Evolutionary conservation across 1,284 basidiomycete species (phyloP).

Genomic region (Malassezia restricta): DNA sequence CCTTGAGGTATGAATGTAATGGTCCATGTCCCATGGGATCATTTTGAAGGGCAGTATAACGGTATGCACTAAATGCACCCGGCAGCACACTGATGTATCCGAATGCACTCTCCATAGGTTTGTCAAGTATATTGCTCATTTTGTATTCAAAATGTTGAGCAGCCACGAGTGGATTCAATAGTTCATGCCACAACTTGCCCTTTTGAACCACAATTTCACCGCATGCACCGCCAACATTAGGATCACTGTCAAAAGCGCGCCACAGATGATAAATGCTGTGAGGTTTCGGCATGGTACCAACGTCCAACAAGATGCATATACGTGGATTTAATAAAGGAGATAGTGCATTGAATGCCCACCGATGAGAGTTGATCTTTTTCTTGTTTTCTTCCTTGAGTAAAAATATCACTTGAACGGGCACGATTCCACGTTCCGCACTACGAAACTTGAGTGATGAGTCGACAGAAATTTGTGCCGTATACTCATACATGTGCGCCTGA

Average conservation of each 20-base stretch:
- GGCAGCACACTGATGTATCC: constrained; percentile 42
- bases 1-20: constrained; percentile 89
- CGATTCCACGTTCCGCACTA: constrained; percentile 72
- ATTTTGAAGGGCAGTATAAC: constrained; percentile 81
- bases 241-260: constrained; percentile 70
- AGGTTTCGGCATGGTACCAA: constrained; percentile 71
- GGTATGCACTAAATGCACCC: constrained; percentile 48
- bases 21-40: constrained; percentile 73
- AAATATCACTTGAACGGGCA: constrained; percentile 48
- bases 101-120: constrained; percentile 42
- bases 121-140: constrained; percentile 43
- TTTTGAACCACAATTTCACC: constrained; percentile 51
- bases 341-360: constrained; percentile 49
- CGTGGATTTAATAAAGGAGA: constrained; percentile 58
- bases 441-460: constrained; percentile 81
- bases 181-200: constrained; percentile 58
- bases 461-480: constrained; percentile 78
- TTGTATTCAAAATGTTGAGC: constrained; percentile 92
- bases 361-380: constrained; percentile 69
- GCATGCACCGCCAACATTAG: constrained; percentile 80
- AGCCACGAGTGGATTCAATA: constrained; percentile 73
- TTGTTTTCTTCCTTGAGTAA: constrained; percentile 44
- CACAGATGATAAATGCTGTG: constrained; percentile 79
- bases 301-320: constrained; percentile 77
- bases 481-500: constrained; percentile 87